Base-by-base conservation (phyloP, 805 yeast genomes). In the Dipodascus geniculatus region DNA sequence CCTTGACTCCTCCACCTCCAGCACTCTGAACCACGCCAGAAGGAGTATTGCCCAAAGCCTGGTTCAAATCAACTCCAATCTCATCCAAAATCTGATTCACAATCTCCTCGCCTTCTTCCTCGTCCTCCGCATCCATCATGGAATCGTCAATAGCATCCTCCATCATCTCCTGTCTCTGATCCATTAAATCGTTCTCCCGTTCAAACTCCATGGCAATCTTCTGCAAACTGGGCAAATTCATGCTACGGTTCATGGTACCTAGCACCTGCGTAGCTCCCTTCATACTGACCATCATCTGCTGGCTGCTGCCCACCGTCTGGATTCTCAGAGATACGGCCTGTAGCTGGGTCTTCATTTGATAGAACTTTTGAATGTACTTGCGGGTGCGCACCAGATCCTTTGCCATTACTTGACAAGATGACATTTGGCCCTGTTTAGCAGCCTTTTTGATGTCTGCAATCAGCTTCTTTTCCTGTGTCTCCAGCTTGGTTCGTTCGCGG, bases 161-260 rank as follows among this genome's bases (percentile, higher is more conserved):
- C 85, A 93, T 93, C 80, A 95, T 87, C 67, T 95, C 99, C 68
- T 95, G 98, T 64, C 96, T 83, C 71, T 93, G 99, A 68, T 91
- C 97, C 98, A 93, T 93, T 61, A 95, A 73, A 65, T 95, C 99
- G 68, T 86, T 87, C 64, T 91, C 96, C 63, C 80, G 82, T 63
- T 93, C 96, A 68, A 93, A 93, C 63, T 93, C 98, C 85, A 87
- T 90, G 1, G 97, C 88, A 20, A 93, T 93, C 57, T 84, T 78
- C 54, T 87, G 84, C 56, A 93, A 72, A 60, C 87, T 95, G 1
- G 96, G 96, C 57, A 93, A 70, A 64, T 95, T 93, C 95, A 93
- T 85, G 54, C 81, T 80, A 62, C 83, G 74, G 68, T 93, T 93
- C 95, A 93, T 86, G 2, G 95, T 83, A 53, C 85, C 83, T 55